Conservation (phyloP, 2,329 filamentous ascomycete genomes). For the Epichloe gansuensis region DNA sequence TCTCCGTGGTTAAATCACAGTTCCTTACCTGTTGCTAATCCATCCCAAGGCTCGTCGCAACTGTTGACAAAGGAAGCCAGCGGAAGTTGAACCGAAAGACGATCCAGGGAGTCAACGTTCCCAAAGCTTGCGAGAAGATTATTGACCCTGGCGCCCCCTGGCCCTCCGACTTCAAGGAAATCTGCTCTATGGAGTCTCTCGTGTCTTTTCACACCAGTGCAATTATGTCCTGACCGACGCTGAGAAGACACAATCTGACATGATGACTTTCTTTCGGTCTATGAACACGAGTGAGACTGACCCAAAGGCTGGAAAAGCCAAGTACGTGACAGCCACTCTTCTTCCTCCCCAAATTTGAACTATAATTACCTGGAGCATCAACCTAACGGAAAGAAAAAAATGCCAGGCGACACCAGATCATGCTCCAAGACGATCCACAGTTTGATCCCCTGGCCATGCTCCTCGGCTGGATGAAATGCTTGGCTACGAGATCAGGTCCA, state of each 20-base stretch:
- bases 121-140: conserved; percentile 82
- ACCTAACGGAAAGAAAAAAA: not conserved
- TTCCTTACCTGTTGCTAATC: not conserved
- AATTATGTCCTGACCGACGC: conserved; percentile 74
- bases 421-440: conserved; percentile 69
- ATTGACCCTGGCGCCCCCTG: conserved; percentile 66
- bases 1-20: no score
- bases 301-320: conserved; percentile 56
- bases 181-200: conserved; percentile 72
- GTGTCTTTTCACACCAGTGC: conserved; percentile 80
- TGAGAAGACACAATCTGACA: conserved; percentile 60
- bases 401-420: conserved; percentile 58
- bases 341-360: not conserved
- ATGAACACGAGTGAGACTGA: conserved; percentile 49
- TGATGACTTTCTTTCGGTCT: conserved; percentile 54
- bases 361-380: no score
- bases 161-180: conserved; percentile 83
- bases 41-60: conserved; percentile 69
- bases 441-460: conserved; percentile 37
- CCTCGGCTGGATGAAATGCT: conserved; percentile 22
- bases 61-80: conserved; percentile 61
- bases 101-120: conserved; percentile 78
- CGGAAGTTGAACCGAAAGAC: conserved; percentile 73
- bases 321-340: conserved; percentile 40
- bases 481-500: conserved; percentile 22